Evolutionary conservation across 108 stramenopile genomes (phyloP).

Genomic region (Discostella stelligeroides): DNA sequence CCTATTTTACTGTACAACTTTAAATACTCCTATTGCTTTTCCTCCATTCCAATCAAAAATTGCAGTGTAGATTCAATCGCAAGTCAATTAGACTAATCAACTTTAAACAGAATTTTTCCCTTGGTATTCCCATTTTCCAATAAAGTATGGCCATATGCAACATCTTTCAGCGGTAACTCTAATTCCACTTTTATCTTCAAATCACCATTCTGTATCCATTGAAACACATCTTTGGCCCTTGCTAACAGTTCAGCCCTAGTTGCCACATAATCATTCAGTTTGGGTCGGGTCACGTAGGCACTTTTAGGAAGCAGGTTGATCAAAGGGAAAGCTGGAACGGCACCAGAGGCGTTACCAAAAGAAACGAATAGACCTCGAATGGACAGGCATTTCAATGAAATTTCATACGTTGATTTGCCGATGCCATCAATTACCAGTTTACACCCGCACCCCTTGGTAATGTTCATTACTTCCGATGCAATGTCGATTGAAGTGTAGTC

Average conservation of each 20-base stretch:
- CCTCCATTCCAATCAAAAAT: too few relatives aligned
- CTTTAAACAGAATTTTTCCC: constrained; percentile 73
- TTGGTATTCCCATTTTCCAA: constrained; percentile 78
- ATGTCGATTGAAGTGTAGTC: constrained; percentile 82
- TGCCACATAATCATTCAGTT: constrained; percentile 76
- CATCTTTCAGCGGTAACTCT: constrained; percentile 66
- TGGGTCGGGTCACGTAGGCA: constrained; percentile 83
- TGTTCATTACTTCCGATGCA: constrained; percentile 62
- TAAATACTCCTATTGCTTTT: too few relatives aligned
- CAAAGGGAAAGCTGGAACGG: constrained; percentile 84
- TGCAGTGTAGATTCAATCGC: too few relatives aligned
- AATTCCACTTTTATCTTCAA: constrained; percentile 75
- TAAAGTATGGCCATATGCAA: constrained; percentile 73
- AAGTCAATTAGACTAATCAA: too few relatives aligned
- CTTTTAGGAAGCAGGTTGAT: constrained; percentile 72
- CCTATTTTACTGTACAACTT: too few relatives aligned
- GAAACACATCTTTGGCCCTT: constrained; percentile 73
- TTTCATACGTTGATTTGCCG: constrained; percentile 79
- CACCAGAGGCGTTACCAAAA: constrained; percentile 89
- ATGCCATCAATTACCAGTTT: constrained; percentile 87
- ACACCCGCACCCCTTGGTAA: constrained; percentile 73
- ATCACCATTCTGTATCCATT: constrained; percentile 75
- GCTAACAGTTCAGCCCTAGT: constrained; percentile 67
- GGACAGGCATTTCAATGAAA: constrained; percentile 75
- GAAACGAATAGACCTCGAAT: constrained; percentile 82